These are phyloP conservation scores for Mycena crocata DNA, from an alignment of 768 basidiomycete species.

Conservation along the genomic window DNA sequence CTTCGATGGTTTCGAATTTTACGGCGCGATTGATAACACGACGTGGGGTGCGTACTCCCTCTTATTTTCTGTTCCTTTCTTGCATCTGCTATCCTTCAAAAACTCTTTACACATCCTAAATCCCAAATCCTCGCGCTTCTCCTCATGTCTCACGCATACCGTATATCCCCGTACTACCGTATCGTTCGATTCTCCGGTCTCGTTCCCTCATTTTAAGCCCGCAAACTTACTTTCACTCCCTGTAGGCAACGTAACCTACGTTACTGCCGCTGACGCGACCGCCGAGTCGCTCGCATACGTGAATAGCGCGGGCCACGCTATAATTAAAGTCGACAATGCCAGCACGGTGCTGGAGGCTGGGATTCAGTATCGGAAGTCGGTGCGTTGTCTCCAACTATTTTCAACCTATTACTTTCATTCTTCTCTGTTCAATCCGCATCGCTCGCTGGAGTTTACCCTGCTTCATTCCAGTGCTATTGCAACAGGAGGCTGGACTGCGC, in stretches of 20 bases:
- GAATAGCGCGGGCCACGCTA: slow-evolving; percentile 69
- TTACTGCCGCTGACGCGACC: slow-evolving; percentile 59
- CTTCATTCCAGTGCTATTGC: too few species aligned
- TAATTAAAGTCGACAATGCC: slow-evolving; percentile 81
- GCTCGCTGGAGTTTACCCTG: too few species aligned
- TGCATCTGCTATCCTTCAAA: too few species aligned
- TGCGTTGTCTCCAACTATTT: not conserved
- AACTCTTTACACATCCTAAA: too few species aligned
- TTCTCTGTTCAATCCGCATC: not conserved
- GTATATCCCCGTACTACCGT: too few species aligned
- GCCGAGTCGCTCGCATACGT: slow-evolving; percentile 67
- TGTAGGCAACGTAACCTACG: slow-evolving; percentile 73
- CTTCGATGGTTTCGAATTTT: slow-evolving; percentile 33
- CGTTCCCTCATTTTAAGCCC: too few species aligned
- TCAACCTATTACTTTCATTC: not conserved
- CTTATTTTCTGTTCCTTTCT: not conserved
- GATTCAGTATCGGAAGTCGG: slow-evolving; percentile 32
- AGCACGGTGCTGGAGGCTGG: slow-evolving; percentile 35
- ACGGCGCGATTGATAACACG: slow-evolving; percentile 32
- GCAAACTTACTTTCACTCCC: not conserved
- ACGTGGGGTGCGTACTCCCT: slow-evolving; percentile 27
- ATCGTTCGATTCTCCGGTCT: too few species aligned
- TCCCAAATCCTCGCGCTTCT: too few species aligned
- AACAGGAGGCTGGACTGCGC: too few species aligned
- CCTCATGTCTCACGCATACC: too few species aligned